phyloP scores from a whole-genome alignment of 2,329 filamentous ascomycete genomes.

The Botrytis squamosa region DNA sequence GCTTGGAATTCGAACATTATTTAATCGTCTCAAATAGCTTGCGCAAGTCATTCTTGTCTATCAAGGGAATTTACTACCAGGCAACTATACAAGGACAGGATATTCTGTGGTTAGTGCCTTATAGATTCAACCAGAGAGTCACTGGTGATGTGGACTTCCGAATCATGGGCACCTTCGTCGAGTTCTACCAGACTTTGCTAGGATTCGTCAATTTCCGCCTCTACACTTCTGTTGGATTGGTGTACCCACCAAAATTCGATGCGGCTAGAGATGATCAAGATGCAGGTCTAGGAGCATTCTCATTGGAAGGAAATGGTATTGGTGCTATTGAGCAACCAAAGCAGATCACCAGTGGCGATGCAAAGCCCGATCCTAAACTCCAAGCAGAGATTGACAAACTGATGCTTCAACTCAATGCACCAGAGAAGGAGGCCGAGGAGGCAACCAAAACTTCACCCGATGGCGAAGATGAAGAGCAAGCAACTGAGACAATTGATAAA shows the following conservation, averaged over 20 bases:
- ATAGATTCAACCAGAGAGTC: slow-evolving; percentile 94
- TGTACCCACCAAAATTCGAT: slow-evolving; percentile 96
- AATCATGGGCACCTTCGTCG: slow-evolving; percentile 98
- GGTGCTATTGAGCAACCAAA: slow-evolving; percentile 53
- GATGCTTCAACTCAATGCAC: slow-evolving; percentile 63
- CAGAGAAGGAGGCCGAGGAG: slow-evolving; percentile 46
- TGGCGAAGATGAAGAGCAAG: slow-evolving; percentile 47
- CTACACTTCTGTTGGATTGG: slow-evolving; percentile 85
- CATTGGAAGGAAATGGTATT: slow-evolving; percentile 72
- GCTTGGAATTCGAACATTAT: slow-evolving; percentile 96
- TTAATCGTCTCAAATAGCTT: slow-evolving; percentile 88
- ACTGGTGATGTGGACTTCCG: slow-evolving; percentile 95
- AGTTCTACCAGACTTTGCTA: slow-evolving; percentile 96
- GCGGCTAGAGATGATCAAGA: slow-evolving; percentile 81
- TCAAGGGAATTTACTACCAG: slow-evolving; percentile 99
- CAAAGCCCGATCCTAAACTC: slow-evolving; percentile 58
- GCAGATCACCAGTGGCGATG: slow-evolving; percentile 51
- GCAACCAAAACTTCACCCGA: slow-evolving; percentile 41
- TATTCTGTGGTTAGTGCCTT: slow-evolving; percentile 94
- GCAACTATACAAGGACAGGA: slow-evolving; percentile 96
- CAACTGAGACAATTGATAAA: slow-evolving; percentile 74
- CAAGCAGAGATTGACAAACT: slow-evolving; percentile 69
- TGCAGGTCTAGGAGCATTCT: slow-evolving; percentile 87
- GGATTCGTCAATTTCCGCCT: slow-evolving; percentile 95
- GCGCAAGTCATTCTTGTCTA: slow-evolving; percentile 94